These are phyloP conservation scores for Hyphodiscus sp. DNA, from an alignment of 2,329 filamentous ascomycete species.

Conservation along the genomic window DNA sequence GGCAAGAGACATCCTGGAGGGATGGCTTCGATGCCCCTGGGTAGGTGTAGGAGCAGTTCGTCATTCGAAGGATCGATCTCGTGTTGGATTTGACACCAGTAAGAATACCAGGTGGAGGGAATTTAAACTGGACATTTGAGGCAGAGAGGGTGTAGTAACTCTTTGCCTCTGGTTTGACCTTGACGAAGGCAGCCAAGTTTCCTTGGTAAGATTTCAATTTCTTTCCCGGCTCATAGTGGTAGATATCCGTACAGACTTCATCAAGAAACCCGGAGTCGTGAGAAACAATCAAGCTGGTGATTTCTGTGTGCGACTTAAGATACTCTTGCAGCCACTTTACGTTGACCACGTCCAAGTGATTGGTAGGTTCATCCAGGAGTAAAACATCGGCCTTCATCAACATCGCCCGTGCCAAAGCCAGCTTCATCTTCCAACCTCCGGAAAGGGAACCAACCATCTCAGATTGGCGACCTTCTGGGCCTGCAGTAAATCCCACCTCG, in stretches of 20 bases:
- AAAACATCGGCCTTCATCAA: constrained; percentile 94
- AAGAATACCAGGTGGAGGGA: constrained; percentile 89
- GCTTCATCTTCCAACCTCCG: constrained; percentile 99
- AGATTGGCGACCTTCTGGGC: constrained; percentile 80
- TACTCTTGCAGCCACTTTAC: constrained; percentile 96
- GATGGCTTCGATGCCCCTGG: constrained; percentile 84
- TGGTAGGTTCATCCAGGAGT: constrained; percentile 95
- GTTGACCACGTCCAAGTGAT: constrained; percentile 94
- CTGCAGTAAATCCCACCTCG: constrained; percentile 90
- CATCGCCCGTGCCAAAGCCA: constrained; percentile 93
- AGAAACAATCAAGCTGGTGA: constrained; percentile 94
- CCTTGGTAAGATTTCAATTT: constrained; percentile 85
- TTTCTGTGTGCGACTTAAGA: constrained; percentile 90
- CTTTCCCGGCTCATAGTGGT: constrained; percentile 95
- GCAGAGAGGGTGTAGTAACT: constrained; percentile 95
- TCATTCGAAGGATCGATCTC: constrained; percentile 92
- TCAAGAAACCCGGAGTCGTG: constrained; percentile 98
- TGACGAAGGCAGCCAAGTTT: constrained; percentile 78
- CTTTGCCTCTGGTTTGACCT: constrained; percentile 87
- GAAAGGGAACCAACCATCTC: constrained; percentile 91
- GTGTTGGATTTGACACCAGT: constrained; percentile 94
- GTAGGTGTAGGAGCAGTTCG: constrained; percentile 85
- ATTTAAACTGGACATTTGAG: constrained; percentile 91
- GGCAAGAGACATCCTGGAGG: constrained; percentile 80
- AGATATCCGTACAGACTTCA: constrained; percentile 96